phyloP scores from a whole-genome alignment of 352 stramenopile genomes.

The Phytophthora ramorum region DNA sequence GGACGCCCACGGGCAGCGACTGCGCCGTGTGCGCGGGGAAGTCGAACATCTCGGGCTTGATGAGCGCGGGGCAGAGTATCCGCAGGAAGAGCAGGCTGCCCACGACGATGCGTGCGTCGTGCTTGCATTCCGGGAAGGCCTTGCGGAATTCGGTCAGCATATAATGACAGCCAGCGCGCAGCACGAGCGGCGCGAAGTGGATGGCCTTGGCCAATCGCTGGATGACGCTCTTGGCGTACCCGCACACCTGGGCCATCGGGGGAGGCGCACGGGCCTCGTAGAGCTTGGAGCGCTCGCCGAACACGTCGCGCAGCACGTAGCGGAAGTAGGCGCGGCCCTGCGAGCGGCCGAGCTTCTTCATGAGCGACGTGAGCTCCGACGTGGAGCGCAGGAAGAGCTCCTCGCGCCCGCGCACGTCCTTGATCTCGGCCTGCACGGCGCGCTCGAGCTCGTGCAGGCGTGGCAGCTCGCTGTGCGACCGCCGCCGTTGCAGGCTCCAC shows the following conservation, averaged over 20 bases:
- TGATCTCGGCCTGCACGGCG: constrained; percentile 73
- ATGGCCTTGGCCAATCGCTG: constrained; percentile 76
- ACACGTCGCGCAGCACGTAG: constrained; percentile 80
- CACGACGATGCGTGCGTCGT: constrained; percentile 74
- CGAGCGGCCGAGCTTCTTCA: constrained; percentile 74
- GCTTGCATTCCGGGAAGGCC: constrained; percentile 67
- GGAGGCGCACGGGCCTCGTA: constrained; percentile 42
- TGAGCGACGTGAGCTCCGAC: constrained; percentile 70
- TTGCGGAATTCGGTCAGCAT: constrained; percentile 77
- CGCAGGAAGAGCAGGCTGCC: constrained; percentile 79
- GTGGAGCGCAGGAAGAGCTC: constrained; percentile 84
- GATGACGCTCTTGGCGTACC: constrained; percentile 68
- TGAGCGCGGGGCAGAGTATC: constrained; percentile 76
- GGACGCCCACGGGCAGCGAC: constrained; percentile 63
- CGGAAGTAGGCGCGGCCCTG: constrained; percentile 83
- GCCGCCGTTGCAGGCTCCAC: constrained; percentile 38
- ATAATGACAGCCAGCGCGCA: constrained; percentile 76
- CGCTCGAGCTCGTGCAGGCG: constrained; percentile 69
- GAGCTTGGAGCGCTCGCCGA: constrained; percentile 67
- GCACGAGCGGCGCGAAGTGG: constrained; percentile 73
- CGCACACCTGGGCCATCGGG: constrained; percentile 49
- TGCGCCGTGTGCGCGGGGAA: constrained; percentile 63
- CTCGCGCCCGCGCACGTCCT: constrained; percentile 62
- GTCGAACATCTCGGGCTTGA: constrained; percentile 86
- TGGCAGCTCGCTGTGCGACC: constrained; percentile 61